Evolutionary conservation across 2,329 filamentous ascomycete genomes (phyloP), one percentile per base, ranked within the genome.

Genomic region (Botrytis tulipae): DNA sequence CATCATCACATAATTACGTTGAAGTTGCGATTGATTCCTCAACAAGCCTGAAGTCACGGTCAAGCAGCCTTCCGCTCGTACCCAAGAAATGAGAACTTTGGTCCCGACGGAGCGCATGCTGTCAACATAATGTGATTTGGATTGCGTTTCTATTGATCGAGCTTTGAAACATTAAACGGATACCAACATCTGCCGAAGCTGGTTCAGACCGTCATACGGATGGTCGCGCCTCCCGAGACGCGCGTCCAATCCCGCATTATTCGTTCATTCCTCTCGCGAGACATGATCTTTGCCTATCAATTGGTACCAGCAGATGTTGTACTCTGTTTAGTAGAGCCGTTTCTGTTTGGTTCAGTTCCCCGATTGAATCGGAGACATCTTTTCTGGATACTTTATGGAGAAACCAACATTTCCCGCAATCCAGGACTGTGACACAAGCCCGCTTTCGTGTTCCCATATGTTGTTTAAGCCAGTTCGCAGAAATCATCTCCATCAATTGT

Each of bases 401-500:
- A 57, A 20, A 9, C 6, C 29, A 29, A 32, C 14, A 32, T 9
- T 32, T 59, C 7, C 6, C n/a, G 8, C 18, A 8, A 32, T 20
- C 1, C 4, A 32, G 7, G 1, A 60, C 9, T 9, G 18, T 37
- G 20, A 32, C 4, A 60, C 9, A 25, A 2, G 18, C 18, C 6
- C 37, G 4, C 18, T 14, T 5, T 25, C 14, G 20, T 46, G 7
- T 46, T 22, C 9, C 44, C 18, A 22, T 2, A 46, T 46, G 44
- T 22, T 22, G 2, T 46, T 46, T 22, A 4, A 46, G 20, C 8
- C 44, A 9, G 2, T 8, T 60, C 10, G 6, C n/a, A 51, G 20
- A 0, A 2, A 20, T 2, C 0, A 22, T 60, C 9, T 37, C 9
- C 9, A 4, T 5, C 12, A 22, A 1, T 37, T 37, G 18, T 37